A percentile compares a stretch with the other conserved stretches of the same genome.
These are phyloP conservation scores for Yamadazyma triangularis DNA, from an alignment of 1,139 yeast genomes.

Conservation along the genomic window DNA sequence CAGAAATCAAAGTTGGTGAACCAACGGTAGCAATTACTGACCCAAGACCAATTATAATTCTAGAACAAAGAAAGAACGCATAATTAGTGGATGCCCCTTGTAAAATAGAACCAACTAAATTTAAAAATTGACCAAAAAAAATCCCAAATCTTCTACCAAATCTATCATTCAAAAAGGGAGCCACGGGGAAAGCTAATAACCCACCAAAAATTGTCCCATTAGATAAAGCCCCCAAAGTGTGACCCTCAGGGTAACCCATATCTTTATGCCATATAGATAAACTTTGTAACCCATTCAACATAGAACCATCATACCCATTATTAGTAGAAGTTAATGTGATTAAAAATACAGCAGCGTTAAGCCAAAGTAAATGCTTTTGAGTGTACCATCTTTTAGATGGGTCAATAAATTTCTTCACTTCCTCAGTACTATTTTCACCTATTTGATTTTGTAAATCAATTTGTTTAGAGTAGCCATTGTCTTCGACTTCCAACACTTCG, in stretches of 20 bases:
- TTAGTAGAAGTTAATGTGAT: constrained; percentile 36
- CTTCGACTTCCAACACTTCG: neutral
- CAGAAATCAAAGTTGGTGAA: constrained; percentile 36
- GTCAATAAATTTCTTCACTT: constrained; percentile 38
- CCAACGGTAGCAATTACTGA: constrained; percentile 30
- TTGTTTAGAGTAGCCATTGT: constrained; percentile 1
- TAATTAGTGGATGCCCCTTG: constrained; percentile 38
- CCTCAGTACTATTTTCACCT: constrained; percentile 17
- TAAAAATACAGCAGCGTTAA: constrained; percentile 30
- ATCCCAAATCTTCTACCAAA: constrained; percentile 33
- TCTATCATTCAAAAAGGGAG: constrained; percentile 17
- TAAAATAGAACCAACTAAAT: constrained; percentile 33
- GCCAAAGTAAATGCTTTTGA: constrained; percentile 49
- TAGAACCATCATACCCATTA: constrained; percentile 32
- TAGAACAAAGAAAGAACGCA: constrained; percentile 31
- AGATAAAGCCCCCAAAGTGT: constrained; percentile 37
- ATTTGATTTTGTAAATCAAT: constrained; percentile 3
- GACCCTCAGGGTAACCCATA: constrained; percentile 39
- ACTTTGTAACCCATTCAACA: constrained; percentile 49
- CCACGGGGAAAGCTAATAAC: constrained; percentile 13
- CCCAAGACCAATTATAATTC: constrained; percentile 43
- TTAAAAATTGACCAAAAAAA: constrained; percentile 18
- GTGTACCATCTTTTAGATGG: constrained; percentile 56
- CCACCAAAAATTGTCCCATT: constrained; percentile 24
- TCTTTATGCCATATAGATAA: constrained; percentile 29